Percentiles rank a stretch among this genome's conserved stretches.
Evolutionary conservation across 2,329 filamentous ascomycete species (phyloP).

Genomic region (Beauveria sp.): DNA sequence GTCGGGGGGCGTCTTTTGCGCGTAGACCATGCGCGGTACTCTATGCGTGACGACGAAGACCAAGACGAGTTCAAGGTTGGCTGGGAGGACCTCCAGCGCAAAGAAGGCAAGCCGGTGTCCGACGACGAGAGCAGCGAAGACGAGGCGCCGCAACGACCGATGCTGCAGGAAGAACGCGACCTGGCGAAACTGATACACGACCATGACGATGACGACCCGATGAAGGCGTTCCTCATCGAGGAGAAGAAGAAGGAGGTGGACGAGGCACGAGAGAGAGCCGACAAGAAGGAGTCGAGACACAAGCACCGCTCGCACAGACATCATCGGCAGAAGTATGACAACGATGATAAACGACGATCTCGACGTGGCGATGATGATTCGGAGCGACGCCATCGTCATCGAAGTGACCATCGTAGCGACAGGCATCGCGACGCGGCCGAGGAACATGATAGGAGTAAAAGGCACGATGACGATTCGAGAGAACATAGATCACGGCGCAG

Average conservation of each 20-base stretch:
- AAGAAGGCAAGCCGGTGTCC: slow-evolving; percentile 37
- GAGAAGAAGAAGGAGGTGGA: slow-evolving; percentile 88
- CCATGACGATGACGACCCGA: slow-evolving; percentile 92
- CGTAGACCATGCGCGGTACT: slow-evolving; percentile 92
- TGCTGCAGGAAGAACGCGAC: slow-evolving; percentile 76
- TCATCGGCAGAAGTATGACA: slow-evolving; percentile 32
- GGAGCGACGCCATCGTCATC: slow-evolving; percentile 1
- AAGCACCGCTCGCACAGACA: slow-evolving; percentile 38
- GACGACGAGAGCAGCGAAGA: slow-evolving; percentile 40
- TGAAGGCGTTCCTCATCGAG: slow-evolving; percentile 85
- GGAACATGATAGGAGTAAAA: slow-evolving; percentile 21
- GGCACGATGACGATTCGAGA: slow-evolving; percentile 22
- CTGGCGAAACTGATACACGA: slow-evolving; percentile 66
- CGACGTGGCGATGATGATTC: slow-evolving; percentile 11
- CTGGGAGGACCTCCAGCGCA: slow-evolving; percentile 51
- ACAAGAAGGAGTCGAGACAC: slow-evolving; percentile 42
- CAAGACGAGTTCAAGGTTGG: slow-evolving; percentile 51
- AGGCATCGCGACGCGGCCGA: slow-evolving; percentile 20
- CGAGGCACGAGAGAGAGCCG: slow-evolving; percentile 49
- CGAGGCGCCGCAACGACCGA: slow-evolving; percentile 41
- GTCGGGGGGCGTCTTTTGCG: slow-evolving; percentile 73
- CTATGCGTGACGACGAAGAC: slow-evolving; percentile 72
- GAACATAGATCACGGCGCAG: slow-evolving; percentile 8
- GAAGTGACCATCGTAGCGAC: slow-evolving; percentile 19
- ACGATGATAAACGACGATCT: slow-evolving; percentile 14